These are phyloP conservation scores for Microbotryum scabiosae DNA, from an alignment of 1,284 basidiomycete genomes.

Conservation along the genomic window DNA sequence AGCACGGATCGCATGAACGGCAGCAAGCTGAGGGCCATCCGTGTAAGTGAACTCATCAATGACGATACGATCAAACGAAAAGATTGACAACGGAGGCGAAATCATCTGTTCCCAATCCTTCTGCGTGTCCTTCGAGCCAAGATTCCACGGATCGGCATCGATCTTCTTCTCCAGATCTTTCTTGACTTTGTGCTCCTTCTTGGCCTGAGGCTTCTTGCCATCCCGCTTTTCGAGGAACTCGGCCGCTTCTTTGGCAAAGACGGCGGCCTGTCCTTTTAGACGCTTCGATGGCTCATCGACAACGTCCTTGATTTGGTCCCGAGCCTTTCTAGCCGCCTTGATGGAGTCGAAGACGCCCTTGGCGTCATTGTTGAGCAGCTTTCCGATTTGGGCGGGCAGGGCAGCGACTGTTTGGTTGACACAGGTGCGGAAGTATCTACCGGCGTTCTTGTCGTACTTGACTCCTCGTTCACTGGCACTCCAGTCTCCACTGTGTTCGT, in stretches of 20 bases:
- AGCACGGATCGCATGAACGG: constrained; percentile 67
- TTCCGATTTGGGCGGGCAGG: constrained; percentile 58
- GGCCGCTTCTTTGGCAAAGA: constrained; percentile 33
- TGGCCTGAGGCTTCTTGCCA: neutral
- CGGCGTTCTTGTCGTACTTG: constrained; percentile 46
- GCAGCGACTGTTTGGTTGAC: constrained; percentile 55
- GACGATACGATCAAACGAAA: constrained; percentile 70
- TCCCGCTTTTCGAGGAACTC: constrained; percentile 36
- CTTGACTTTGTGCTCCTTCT: constrained; percentile 14
- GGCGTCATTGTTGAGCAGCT: constrained; percentile 48
- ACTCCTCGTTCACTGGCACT: constrained; percentile 56
- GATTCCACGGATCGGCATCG: constrained; percentile 70
- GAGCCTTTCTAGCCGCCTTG: constrained; percentile 49
- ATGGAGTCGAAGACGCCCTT: constrained; percentile 55
- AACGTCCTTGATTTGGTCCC: constrained; percentile 8
- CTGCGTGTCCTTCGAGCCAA: constrained; percentile 53
- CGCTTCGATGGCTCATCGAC: constrained; percentile 51
- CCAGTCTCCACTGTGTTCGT: constrained; percentile 46
- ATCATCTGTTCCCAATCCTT: constrained; percentile 70
- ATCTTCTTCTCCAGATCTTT: constrained; percentile 44
- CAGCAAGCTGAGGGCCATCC: constrained; percentile 65
- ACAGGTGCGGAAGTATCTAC: constrained; percentile 78
- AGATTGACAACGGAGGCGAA: constrained; percentile 79
- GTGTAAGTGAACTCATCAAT: constrained; percentile 95
- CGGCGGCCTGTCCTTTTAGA: constrained; percentile 55